phyloP scores from a whole-genome alignment of 1,284 basidiomycete genomes.

The Psilocybe mexicana region DNA sequence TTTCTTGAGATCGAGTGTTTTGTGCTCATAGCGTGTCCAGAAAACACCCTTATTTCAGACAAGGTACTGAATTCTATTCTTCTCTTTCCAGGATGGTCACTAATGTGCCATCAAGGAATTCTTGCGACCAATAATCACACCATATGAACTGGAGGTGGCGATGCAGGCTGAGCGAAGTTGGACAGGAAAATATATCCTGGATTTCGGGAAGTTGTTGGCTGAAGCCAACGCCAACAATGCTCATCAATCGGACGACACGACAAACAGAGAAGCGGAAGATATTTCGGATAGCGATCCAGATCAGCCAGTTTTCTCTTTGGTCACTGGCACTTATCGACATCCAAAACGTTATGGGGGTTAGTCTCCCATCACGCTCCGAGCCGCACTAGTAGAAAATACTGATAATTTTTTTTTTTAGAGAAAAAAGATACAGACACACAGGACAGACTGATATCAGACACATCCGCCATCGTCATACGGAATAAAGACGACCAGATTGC shows the following conservation, averaged over 20 bases:
- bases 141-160: slow-evolving; percentile 89
- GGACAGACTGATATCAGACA: slow-evolving; percentile 19
- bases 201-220: slow-evolving; percentile 74
- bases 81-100: background rate
- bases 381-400: background rate
- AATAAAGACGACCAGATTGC: slow-evolving; percentile 64
- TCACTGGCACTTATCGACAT: slow-evolving; percentile 86
- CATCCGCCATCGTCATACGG: slow-evolving; percentile 53
- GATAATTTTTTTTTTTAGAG: background rate
- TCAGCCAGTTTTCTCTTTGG: slow-evolving; percentile 81
- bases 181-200: slow-evolving; percentile 82
- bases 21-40: slow-evolving; percentile 91
- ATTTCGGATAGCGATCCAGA: slow-evolving; percentile 52
- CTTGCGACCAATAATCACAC: slow-evolving; percentile 89
- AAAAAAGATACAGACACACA: background rate
- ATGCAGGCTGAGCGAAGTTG: slow-evolving; percentile 69
- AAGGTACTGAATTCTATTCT: slow-evolving; percentile 9
- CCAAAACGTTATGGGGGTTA: slow-evolving; percentile 64
- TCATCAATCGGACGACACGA: slow-evolving; percentile 7
- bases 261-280: slow-evolving; percentile 31
- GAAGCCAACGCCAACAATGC: slow-evolving; percentile 23
- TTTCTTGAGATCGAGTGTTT: slow-evolving; percentile 98
- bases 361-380: slow-evolving; percentile 2
- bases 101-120: slow-evolving; percentile 66
- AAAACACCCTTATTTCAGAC: slow-evolving; percentile 71